Evolutionary conservation across 1,139 yeast species (phyloP).

Genomic region (Saccharomyces pastorianus): DNA sequence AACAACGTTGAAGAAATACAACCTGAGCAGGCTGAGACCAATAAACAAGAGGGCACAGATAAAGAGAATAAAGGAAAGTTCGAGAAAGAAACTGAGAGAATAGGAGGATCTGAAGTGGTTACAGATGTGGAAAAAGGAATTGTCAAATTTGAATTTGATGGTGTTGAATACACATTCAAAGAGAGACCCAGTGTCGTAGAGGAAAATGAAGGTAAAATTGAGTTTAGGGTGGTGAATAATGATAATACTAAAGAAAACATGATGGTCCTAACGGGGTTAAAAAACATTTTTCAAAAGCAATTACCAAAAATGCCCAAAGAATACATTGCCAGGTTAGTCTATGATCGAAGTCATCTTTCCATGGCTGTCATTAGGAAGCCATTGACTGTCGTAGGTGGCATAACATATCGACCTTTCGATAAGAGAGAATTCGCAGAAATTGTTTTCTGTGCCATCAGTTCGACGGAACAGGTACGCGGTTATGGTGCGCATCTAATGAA

Average conservation of each 20-base stretch:
- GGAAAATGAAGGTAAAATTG: constrained; percentile 84
- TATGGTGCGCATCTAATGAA: constrained; percentile 98
- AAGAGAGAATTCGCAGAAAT: constrained; percentile 90
- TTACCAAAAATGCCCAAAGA: constrained; percentile 98
- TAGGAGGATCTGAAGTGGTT: constrained; percentile 20
- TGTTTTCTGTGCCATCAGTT: constrained; percentile 94
- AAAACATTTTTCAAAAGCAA: constrained; percentile 93
- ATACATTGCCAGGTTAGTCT: constrained; percentile 87
- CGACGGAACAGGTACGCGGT: constrained; percentile 95
- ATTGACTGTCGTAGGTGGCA: constrained; percentile 93
- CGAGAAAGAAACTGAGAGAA: constrained; percentile 19
- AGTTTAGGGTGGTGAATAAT: constrained; percentile 91
- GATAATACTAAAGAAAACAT: constrained; percentile 81
- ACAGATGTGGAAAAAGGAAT: constrained; percentile 40
- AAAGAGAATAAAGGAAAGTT: constrained; percentile 10
- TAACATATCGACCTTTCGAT: constrained; percentile 90
- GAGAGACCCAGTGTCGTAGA: constrained; percentile 93
- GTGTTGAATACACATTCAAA: constrained; percentile 73
- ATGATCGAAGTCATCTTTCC: constrained; percentile 87
- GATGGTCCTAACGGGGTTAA: constrained; percentile 88
- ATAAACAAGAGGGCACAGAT: constrained; percentile 1
- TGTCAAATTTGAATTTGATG: constrained; percentile 57
- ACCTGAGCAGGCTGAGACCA: constrained; percentile 26
- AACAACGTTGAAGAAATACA: constrained; percentile 33
- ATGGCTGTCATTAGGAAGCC: constrained; percentile 95